Base-by-base conservation (phyloP, 1,284 basidiomycete genomes). In the Somion occarium region DNA sequence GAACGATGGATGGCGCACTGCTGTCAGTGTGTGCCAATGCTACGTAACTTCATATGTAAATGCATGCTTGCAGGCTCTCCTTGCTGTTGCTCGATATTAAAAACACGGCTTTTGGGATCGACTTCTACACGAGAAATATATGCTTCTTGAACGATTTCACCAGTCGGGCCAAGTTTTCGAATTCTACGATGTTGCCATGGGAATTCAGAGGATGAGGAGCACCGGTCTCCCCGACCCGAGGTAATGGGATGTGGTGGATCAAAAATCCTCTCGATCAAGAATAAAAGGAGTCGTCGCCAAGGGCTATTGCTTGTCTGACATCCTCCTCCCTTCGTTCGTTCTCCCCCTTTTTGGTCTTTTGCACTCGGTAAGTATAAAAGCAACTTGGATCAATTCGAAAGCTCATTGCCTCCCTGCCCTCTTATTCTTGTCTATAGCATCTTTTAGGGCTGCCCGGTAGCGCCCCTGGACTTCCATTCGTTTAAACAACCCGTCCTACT, bases 401-500 rank as follows among this genome's bases (percentile, higher is more conserved):
- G 15, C 13, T 51, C 34, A 34, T 41, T 47, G 24, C 46, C 44
- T 11, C 43, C 46, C 23, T 34, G 23, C 2, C 43, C 11, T 38
- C 46, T 34, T 7, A 24, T 25, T n/a, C n/a, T n/a, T n/a, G n/a
- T 45, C 13, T 23, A 38, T 45, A 39, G 44, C 64, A 62, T 61
- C 70, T 74, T 70, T 73, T 62, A 61, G 79, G 82, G 80, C 76
- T 80, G 82, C 82, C 82, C 71, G 82, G 82, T 75, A 71, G 83
- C 82, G 74, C 76, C 79, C 80, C 75, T 75, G 74, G 72, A 71
- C 74, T 68, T 69, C 71, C 68, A 69, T 75, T 70, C 69, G 62
- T 65, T 61, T 63, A 63, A n/a, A 60, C 64, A 60, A 66, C 66
- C 63, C 65, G 66, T 72, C 69, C 56, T 7, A 34, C 30, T 34